Evolutionary conservation across 1,139 yeast genomes (phyloP).

Genomic region (Schwanniomyces etchellsii): DNA sequence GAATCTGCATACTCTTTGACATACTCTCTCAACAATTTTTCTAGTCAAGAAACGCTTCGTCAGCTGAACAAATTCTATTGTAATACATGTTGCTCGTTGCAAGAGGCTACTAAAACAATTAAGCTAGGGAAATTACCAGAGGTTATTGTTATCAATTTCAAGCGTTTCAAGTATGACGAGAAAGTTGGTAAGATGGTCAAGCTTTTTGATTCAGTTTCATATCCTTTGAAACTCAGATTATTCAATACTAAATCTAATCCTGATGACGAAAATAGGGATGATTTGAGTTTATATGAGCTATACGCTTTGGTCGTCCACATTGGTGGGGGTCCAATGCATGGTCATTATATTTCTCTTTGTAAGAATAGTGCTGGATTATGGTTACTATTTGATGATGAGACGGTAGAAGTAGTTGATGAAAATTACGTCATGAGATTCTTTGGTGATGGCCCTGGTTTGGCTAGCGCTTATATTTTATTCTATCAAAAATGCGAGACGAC

Average conservation of each 20-base stretch:
- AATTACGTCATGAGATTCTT: slow-evolving; percentile 78
- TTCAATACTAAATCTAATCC: slow-evolving; percentile 55
- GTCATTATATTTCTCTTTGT: slow-evolving; percentile 86
- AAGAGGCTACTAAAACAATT: slow-evolving; percentile 93
- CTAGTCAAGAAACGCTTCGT: slow-evolving; percentile 78
- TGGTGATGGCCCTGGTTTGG: slow-evolving; percentile 85
- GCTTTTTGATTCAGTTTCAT: slow-evolving; percentile 77
- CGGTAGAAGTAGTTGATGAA: slow-evolving; percentile 85
- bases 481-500: slow-evolving; percentile 37
- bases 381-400: slow-evolving; percentile 92
- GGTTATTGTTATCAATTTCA: slow-evolving; percentile 75
- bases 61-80: slow-evolving; percentile 92
- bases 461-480: slow-evolving; percentile 86
- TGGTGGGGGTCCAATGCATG: slow-evolving; percentile 98
- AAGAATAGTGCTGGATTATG: slow-evolving; percentile 79
- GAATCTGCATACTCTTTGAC: slow-evolving; percentile 63
- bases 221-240: slow-evolving; percentile 68
- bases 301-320: slow-evolving; percentile 87
- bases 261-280: slow-evolving; percentile 24
- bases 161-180: slow-evolving; percentile 89
- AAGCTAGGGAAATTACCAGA: slow-evolving; percentile 75
- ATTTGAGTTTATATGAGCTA: slow-evolving; percentile 63
- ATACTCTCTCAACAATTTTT: slow-evolving; percentile 70
- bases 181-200: slow-evolving; percentile 77
- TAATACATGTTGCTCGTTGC: slow-evolving; percentile 83